These are phyloP conservation scores for Monilinia aucupariae DNA, from an alignment of 2,329 filamentous ascomycete genomes.

Conservation along the genomic window DNA sequence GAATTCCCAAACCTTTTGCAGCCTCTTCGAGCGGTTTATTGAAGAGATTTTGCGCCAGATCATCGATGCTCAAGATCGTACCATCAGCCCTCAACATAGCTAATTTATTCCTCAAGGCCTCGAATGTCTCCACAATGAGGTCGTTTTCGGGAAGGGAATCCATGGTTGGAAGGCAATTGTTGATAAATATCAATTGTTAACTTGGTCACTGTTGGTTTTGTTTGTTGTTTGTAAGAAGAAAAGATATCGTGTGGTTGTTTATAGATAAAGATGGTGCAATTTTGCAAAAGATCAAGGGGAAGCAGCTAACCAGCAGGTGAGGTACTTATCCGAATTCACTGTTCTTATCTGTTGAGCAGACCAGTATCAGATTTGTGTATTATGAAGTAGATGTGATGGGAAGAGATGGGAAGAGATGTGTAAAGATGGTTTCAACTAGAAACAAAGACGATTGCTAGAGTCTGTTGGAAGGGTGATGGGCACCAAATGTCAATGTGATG, in stretches of 20 bases:
- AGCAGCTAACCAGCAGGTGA: not conserved
- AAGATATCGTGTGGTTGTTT: not conserved
- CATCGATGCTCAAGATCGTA: not conserved
- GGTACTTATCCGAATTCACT: not conserved
- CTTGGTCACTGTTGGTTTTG: not conserved
- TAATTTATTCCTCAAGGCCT: not conserved
- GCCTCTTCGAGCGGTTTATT: not conserved
- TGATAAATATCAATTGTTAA: not conserved
- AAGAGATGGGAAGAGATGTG: not conserved
- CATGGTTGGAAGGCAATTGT: not conserved
- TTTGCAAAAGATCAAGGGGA: not conserved
- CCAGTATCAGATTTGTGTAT: not conserved
- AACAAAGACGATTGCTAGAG: not conserved
- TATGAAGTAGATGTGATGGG: not conserved
- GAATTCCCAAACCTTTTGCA: not conserved
- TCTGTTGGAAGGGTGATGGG: not conserved
- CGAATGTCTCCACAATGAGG: too few species aligned
- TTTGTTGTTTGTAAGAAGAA: not conserved
- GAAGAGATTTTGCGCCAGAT: conserved; percentile 3
- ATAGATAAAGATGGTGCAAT: too few species aligned
- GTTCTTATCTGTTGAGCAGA: not conserved
- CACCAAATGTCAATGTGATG: not conserved
- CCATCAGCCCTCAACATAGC: not conserved
- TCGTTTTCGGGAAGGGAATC: not conserved
- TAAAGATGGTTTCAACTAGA: not conserved